A percentile compares a stretch with the other conserved stretches of the same genome.
Conservation (phyloP, 257 asterid species). For the Paulownia fortunei region DNA sequence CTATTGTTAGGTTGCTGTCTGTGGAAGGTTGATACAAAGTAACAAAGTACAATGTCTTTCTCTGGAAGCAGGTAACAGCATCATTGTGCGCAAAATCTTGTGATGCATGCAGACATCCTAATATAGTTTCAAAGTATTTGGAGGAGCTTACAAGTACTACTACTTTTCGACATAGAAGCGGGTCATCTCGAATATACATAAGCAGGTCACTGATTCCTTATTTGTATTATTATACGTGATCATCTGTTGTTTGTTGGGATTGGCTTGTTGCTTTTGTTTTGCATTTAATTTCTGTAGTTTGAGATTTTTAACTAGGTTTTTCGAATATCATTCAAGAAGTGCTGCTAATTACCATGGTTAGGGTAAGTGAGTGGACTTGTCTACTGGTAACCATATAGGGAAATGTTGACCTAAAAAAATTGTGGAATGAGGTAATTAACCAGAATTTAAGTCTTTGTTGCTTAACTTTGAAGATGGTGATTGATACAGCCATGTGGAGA, state of each 20-base stretch:
- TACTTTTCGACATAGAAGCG: constrained; percentile 55
- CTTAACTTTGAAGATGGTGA: background rate
- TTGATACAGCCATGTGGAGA: constrained; percentile 4
- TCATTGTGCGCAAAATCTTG: constrained; percentile 80
- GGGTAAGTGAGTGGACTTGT: background rate
- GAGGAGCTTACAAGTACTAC: constrained; percentile 67
- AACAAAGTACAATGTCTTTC: constrained; percentile 31
- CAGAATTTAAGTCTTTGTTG: background rate
- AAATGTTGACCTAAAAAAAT: constrained; percentile 9
- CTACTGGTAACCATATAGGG: background rate
- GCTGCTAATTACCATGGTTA: background rate
- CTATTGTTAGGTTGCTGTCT: constrained; percentile 20
- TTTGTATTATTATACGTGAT: background rate
- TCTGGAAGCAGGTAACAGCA: constrained; percentile 64
- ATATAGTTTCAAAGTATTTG: constrained; percentile 70
- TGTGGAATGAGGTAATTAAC: background rate
- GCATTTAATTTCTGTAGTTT: constrained; percentile 13
- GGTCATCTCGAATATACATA: constrained; percentile 72
- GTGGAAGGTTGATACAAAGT: constrained; percentile 25
- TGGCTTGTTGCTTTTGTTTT: background rate
- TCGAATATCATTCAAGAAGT: background rate
- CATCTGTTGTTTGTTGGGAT: background rate
- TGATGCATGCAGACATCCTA: constrained; percentile 84
- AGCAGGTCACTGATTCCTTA: constrained; percentile 63
- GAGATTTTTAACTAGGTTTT: constrained; percentile 1